These are phyloP conservation scores for Colletotrichum tropicale DNA, from an alignment of 2,329 filamentous ascomycete species.

Conservation along the genomic window DNA sequence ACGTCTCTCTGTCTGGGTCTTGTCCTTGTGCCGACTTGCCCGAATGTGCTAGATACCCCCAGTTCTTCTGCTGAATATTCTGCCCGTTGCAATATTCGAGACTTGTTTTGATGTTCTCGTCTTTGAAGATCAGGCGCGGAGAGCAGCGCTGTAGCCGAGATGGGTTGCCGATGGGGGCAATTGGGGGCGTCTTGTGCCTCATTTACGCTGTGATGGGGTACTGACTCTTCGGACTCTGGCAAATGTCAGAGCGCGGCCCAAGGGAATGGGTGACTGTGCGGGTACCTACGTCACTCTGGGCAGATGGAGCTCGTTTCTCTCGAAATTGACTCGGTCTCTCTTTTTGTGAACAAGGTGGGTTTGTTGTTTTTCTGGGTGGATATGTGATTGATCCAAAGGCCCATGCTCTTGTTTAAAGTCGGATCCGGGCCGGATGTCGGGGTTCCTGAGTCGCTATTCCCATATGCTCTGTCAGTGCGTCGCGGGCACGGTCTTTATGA, in stretches of 20 bases:
- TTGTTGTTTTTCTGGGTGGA: neutral
- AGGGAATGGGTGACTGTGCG: neutral
- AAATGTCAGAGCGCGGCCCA: conserved; percentile 10
- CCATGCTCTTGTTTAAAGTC: neutral
- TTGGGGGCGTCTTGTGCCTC: neutral
- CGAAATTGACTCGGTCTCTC: neutral
- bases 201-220: neutral
- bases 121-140: neutral
- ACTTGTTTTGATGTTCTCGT: neutral
- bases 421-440: neutral
- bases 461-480: neutral
- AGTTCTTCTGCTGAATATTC: neutral
- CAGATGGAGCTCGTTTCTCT: neutral
- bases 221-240: neutral
- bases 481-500: neutral
- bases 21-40: neutral
- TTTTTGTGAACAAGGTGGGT: neutral
- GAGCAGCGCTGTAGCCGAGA: neutral
- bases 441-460: neutral
- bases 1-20: neutral
- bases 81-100: neutral
- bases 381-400: neutral
- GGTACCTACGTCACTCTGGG: conserved; percentile 14
- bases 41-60: neutral
- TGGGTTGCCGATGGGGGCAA: neutral